Conservation (phyloP, 306 rosid species). For the Vigna hirtella region DNA sequence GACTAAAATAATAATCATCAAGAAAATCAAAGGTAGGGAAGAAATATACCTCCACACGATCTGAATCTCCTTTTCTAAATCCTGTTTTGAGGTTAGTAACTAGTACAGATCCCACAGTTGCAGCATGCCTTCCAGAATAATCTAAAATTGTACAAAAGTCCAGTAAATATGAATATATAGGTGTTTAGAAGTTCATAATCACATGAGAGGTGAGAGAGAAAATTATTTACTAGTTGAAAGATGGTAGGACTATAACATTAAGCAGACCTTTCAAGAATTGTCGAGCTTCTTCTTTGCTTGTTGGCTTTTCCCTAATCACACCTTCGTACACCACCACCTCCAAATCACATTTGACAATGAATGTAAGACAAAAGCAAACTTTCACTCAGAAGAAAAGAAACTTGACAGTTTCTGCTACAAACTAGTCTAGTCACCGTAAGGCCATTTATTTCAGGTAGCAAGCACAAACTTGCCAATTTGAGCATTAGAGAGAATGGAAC, state of each 20-base stretch:
- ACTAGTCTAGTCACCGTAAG: constrained; percentile 59
- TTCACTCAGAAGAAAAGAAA: constrained; percentile 30
- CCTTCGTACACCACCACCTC: constrained; percentile 99
- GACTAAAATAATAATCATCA: constrained; percentile 16
- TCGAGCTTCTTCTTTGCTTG: constrained; percentile 88
- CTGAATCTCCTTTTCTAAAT: constrained; percentile 87
- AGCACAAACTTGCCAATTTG: constrained; percentile 28
- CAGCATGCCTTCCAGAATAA: constrained; percentile 86
- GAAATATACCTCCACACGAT: constrained; percentile 77
- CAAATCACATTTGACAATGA: constrained; percentile 63
- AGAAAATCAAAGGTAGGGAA: constrained; percentile 1
- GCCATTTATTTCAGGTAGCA: constrained; percentile 65
- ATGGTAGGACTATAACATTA: constrained; percentile 30
- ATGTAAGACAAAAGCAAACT: constrained; percentile 50
- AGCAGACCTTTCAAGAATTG: constrained; percentile 81
- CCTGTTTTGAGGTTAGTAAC: constrained; percentile 94
- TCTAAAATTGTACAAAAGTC: constrained; percentile 53
- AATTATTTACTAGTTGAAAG: constrained; percentile 16
- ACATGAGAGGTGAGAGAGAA: neutral
- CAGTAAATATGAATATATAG: constrained; percentile 10
- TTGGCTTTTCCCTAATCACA: constrained; percentile 90
- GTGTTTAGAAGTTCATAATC: constrained; percentile 25
- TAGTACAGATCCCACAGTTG: constrained; percentile 87
- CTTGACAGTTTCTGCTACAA: constrained; percentile 18
- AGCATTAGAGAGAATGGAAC: constrained; percentile 32